Evolutionary conservation across 768 basidiomycete genomes (phyloP), one percentile per base, ranked within the genome.

Genomic region (Candolleomyces aberdarensis): DNA sequence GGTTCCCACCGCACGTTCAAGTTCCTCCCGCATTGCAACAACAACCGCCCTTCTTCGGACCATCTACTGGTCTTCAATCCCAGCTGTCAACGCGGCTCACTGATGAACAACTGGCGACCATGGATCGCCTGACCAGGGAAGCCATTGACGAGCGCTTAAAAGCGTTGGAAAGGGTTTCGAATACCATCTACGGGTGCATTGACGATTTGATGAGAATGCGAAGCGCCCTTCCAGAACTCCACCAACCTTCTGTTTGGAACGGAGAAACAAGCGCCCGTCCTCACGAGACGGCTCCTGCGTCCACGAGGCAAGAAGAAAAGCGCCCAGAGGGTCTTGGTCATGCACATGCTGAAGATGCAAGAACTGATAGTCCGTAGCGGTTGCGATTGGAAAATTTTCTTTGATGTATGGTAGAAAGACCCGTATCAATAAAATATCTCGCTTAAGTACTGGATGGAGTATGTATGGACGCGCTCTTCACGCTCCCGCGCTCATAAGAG

Each of bases 121-220:
- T 94, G 72, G 91, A 94, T 63, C 75, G 67, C 29, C 69, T 88
- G 43, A 92, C 91, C 29, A 78, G 91, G 57, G 89, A 91, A 64
- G 89, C 89, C 6, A 89, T 97, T 53, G 92, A 95, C 64, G 92
- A 94, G 66, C 83, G 93, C 58, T 73, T 98, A 62, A 80, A 85
- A 47, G 81, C 93, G 43, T 75, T 98, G 41, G 88, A 94, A 73
- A 83, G 85, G 17, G 88, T 96, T 43, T 91, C 93, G 43, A 78
- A 78, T 41, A 82, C 86, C 3, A 78, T 94, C n/a, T 85, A 84
- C 69, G 80, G 81, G 19, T 88, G 92, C 66, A 82, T 92, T 57
- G 88, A 91, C 64, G 92, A 97, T 65, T 78, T 97, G 62, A 82
- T 88, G 71, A 78, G 85, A 65, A 78, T 93, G 70, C 77, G 90